Evolutionary conservation across 176 grass and related monocot genomes (phyloP), one percentile per base, ranked within the genome.

Genomic region (Otatea glauca): DNA sequence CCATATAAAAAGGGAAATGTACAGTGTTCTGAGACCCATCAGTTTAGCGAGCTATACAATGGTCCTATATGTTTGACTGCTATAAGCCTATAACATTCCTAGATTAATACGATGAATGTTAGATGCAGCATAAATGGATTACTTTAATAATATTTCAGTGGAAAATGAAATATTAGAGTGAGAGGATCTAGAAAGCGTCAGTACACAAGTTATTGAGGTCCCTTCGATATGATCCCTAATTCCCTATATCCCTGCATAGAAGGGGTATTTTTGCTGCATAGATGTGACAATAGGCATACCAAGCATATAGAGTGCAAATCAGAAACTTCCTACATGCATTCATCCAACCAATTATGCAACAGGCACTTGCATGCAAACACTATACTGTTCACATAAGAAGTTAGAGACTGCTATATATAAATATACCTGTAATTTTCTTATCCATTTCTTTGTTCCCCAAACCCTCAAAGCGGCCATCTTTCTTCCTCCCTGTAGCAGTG

Each of bases 361-460:
- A 73, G 64, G 65, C 6, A 0, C n/a, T 84, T 58, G 65, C 74
- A 78, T 80, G 45, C 23, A 81, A 42, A 81, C 43, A 80, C 3
- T 91, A 51, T 14, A 79, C 17, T 82, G 47, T 77, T 59, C 51
- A 65, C 67, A 24, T 49, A 55, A 67, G 39, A 68, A 80, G 70
- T 62, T 79, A 77, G 64, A 86, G 68, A 79, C 24, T 77, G 63
- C 45, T 66, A 42, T 25, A 54, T 75, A 81, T 64, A 89, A 59
- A 88, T 74, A 66, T 99, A 99, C 96, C 96, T 96, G 87, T 81
- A 82, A 99, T 91, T 90, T 83, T 99, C 85, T 85, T 96, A 91
- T 99, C 96, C 93, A 99, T 99, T 66, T 99, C 96, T 88, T 88
- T 99, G 81, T 99, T 99, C 86, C 89, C 88, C 80, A 99, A 82